A percentile compares a stretch with the other conserved stretches of the same genome.
phyloP scores from a whole-genome alignment of 768 basidiomycete genomes.

The Pleurotus cornucopiae region DNA sequence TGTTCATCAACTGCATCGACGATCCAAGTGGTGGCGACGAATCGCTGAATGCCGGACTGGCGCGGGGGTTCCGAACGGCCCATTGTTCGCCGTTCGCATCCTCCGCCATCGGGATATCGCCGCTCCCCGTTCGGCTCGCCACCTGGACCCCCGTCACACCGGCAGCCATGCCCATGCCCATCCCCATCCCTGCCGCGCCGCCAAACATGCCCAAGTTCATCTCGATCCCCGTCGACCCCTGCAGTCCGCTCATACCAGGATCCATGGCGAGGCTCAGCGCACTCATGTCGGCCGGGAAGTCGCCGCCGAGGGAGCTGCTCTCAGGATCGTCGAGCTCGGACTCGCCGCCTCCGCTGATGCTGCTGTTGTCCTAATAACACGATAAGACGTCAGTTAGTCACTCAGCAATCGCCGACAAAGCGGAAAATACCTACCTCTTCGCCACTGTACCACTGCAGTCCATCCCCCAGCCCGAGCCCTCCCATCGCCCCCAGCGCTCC shows the following conservation, averaged over 20 bases:
- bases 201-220: conserved; percentile 23
- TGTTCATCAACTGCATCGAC: conserved; percentile 20
- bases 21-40: conserved; percentile 32
- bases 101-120: conserved; percentile 11
- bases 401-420: conserved; percentile 13
- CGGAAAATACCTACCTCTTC: conserved; percentile 24
- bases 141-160: conserved; percentile 9
- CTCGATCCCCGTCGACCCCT: conserved; percentile 16
- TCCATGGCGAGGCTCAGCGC: conserved; percentile 21
- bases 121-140: conserved; percentile 9
- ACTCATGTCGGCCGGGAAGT: conserved; percentile 15
- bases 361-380: conserved; percentile 8
- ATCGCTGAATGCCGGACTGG: conserved; percentile 38
- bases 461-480: conserved; percentile 19
- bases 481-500: conserved; percentile 17
- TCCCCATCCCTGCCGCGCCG: conserved; percentile 18
- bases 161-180: conserved; percentile 21
- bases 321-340: conserved; percentile 14
- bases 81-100: conserved; percentile 26
- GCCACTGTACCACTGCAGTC: conserved; percentile 25
- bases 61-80: conserved; percentile 28
- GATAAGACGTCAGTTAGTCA: conserved; percentile 8
- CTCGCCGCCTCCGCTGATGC: conserved; percentile 15
- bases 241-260: conserved; percentile 20
- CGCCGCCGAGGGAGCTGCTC: conserved; percentile 21